A percentile compares a stretch with the other conserved stretches of the same genome.
These are phyloP conservation scores for Hemileia vastatrix DNA, from an alignment of 1,284 basidiomycete genomes.

Conservation along the genomic window DNA sequence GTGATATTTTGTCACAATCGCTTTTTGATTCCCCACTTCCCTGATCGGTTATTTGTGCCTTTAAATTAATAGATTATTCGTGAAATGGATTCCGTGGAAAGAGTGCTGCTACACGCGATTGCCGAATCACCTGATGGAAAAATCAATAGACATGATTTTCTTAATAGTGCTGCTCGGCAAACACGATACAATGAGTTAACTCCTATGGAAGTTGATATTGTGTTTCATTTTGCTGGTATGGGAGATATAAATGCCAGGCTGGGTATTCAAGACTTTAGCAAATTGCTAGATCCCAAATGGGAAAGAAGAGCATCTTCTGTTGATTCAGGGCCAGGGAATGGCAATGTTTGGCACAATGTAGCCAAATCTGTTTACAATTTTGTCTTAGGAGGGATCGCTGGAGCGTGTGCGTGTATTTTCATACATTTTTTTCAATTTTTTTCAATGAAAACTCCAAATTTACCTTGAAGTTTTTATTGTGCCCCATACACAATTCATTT, in stretches of 20 bases:
- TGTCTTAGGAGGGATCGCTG: conserved; percentile 79
- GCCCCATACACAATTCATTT: neutral
- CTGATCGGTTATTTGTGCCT: conserved; percentile 21
- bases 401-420: conserved; percentile 49
- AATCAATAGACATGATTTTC: conserved; percentile 53
- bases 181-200: conserved; percentile 86
- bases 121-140: conserved; percentile 83
- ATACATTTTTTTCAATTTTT: neutral
- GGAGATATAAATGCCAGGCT: conserved; percentile 55
- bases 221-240: conserved; percentile 87
- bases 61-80: conserved; percentile 33
- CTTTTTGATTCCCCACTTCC: conserved; percentile 51
- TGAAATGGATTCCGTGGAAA: conserved; percentile 94
- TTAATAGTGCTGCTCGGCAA: conserved; percentile 47
- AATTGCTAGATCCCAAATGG: conserved; percentile 78
- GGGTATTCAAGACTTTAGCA: conserved; percentile 73
- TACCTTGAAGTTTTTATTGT: neutral
- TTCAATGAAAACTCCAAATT: neutral
- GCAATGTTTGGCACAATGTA: conserved; percentile 26
- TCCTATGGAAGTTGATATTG: conserved; percentile 87
- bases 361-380: conserved; percentile 64
- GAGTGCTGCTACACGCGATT: conserved; percentile 65
- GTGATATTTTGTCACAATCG: conserved; percentile 44
- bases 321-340: conserved; percentile 9
- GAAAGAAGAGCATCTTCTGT: conserved; percentile 33